Base-by-base conservation (phyloP, 192 early-diverging fungal genomes). In the Blastocladiella britannica region DNA sequence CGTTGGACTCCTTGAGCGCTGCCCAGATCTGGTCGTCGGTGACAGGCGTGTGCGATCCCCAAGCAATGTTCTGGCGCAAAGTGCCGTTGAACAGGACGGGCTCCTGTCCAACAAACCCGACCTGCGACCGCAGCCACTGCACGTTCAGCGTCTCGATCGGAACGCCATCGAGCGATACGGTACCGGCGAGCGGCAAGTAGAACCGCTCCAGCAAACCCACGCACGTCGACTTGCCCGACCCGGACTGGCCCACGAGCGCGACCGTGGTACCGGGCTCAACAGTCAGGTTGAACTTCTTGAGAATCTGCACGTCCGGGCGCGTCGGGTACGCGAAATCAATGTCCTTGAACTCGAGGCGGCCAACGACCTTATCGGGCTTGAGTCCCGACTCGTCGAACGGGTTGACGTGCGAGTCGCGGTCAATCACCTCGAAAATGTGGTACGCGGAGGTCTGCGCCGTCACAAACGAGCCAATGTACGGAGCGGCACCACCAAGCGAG, bases 101-200 rank as follows among this genome's bases (percentile, higher is more conserved):
- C 37, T 90, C 91, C 74, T 91, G 91, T 53, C 77, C 73, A 58
- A 94, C 91, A 25, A 93, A 73, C 37, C 89, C 92, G 55, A 96
- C 86, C 55, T 88, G 82, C 55, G 73, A 71, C 18, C 94, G 82
- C 37, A 94, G 66, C 76, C 84, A 94, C 26, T 73, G 64, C 27
- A 93, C 72, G 53, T 93, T 89, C 60, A 82, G 72, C 47, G 82
- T 74, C 57, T 75, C 80, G 57, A 91, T 71, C 55, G 87, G 72
- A 20, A 69, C 62, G 28, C 83, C 89, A 69, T 93, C 92, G 7
- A 95, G 56, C 23, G 62, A 57, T 18, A 93, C 74, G 0, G 47
- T 31, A 43, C 82, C 85, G 7, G 59, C 51, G 15, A 59, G 55
- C 0, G 69, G 64, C 5, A 54, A 9, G 9, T 26, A 54, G 5